A percentile compares a stretch with the other conserved stretches of the same genome.
These are phyloP conservation scores for Ilex paraguariensis DNA, from an alignment of 305 asterid species.

Conservation along the genomic window DNA sequence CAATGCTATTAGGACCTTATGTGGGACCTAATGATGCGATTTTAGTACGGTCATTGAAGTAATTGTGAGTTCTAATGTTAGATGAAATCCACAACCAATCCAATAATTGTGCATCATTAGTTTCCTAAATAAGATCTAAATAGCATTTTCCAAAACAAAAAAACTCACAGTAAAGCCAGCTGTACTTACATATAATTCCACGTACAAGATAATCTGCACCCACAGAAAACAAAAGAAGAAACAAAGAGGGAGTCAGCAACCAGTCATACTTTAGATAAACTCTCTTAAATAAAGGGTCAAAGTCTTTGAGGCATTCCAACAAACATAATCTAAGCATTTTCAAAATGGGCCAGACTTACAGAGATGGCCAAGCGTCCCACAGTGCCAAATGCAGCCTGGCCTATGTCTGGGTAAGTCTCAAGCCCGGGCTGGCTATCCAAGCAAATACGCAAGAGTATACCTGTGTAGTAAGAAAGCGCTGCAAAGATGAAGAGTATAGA, in stretches of 20 bases:
- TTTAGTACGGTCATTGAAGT: no score
- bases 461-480: conserved; percentile 80
- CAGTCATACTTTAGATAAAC: not conserved
- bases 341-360: conserved; percentile 37
- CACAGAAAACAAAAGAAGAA: conserved; percentile 16
- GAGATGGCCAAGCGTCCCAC: conserved; percentile 74
- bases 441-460: conserved; percentile 71
- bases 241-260: conserved; percentile 18
- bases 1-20: no score
- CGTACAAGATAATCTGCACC: conserved; percentile 75
- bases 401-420: conserved; percentile 92
- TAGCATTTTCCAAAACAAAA: no score
- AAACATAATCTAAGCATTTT: no score
- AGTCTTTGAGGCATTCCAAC: not conserved
- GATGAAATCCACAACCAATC: no score
- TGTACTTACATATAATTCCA: conserved; percentile 87
- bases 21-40: no score
- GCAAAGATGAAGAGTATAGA: conserved; percentile 66
- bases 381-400: conserved; percentile 94
- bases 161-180: not conserved
- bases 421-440: conserved; percentile 95
- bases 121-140: no score
- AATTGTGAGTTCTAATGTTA: no score
- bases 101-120: no score
- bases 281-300: not conserved